Evolutionary conservation across 768 basidiomycete genomes (phyloP).

Genomic region (Leucosporidium scottii): DNA sequence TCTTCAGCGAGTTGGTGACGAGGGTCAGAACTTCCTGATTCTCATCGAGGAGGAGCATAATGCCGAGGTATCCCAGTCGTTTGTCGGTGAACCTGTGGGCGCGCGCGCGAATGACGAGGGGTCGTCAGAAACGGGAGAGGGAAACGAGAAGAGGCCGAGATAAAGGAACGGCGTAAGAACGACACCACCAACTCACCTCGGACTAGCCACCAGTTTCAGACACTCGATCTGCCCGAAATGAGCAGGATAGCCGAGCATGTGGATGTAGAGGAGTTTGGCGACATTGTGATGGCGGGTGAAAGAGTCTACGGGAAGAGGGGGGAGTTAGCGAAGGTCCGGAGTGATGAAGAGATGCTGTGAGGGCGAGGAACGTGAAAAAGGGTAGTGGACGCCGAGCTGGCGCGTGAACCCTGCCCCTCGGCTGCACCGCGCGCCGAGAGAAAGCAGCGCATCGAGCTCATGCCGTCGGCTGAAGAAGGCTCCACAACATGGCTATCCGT

Average conservation of each 20-base stretch:
- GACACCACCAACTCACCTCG: slow-evolving; percentile 16
- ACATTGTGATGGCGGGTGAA: slow-evolving; percentile 93
- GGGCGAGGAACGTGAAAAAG: background rate
- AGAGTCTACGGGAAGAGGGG: slow-evolving; percentile 43
- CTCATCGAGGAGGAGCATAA: slow-evolving; percentile 95
- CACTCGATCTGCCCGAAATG: slow-evolving; percentile 99
- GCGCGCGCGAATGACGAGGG: slow-evolving; percentile 59
- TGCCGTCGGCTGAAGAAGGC: too few species aligned
- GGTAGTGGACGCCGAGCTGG: too few species aligned
- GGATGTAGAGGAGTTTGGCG: slow-evolving; percentile 95
- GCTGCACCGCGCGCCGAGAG: too few species aligned
- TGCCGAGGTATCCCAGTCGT: slow-evolving; percentile 89
- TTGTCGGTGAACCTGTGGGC: slow-evolving; percentile 87
- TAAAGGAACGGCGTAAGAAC: too few species aligned
- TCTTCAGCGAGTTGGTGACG: slow-evolving; percentile 96
- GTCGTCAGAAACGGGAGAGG: slow-evolving; percentile 24
- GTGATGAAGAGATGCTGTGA: too few species aligned
- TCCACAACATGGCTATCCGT: too few species aligned
- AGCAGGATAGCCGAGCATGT: slow-evolving; percentile 96
- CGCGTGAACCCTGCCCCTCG: too few species aligned
- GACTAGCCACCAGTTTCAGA: slow-evolving; percentile 56
- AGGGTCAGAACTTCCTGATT: slow-evolving; percentile 94
- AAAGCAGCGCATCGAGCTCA: too few species aligned
- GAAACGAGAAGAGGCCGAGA: background rate
- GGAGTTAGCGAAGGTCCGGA: background rate